phyloP scores from a whole-genome alignment of 2,329 filamentous ascomycete species.

The Epichloe typhina region DNA sequence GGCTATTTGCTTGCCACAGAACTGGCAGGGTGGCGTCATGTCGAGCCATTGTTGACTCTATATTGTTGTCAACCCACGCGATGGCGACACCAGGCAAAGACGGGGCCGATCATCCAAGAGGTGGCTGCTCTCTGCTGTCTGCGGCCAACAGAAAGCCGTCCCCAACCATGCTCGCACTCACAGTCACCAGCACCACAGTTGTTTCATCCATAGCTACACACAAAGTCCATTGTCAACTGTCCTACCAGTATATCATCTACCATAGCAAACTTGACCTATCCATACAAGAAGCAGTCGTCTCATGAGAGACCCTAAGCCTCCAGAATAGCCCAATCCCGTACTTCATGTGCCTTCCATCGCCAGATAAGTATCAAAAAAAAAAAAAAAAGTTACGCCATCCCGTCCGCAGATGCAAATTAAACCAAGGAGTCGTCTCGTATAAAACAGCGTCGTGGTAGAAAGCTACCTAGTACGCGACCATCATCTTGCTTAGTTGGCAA shows the following conservation, averaged over 20 bases:
- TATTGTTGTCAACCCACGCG: neutral
- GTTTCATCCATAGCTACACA: neutral
- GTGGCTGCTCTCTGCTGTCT: too few relatives aligned
- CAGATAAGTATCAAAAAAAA: slow-evolving; percentile 9
- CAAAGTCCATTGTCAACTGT: neutral
- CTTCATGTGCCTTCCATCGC: neutral
- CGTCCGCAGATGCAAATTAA: slow-evolving; percentile 3
- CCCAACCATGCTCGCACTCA: too few relatives aligned
- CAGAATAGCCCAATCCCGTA: neutral
- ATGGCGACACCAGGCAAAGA: too few relatives aligned
- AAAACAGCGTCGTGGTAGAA: neutral
- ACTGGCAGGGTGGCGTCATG: neutral
- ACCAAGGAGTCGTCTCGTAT: slow-evolving; percentile 8
- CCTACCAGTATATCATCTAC: neutral
- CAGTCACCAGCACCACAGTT: too few relatives aligned
- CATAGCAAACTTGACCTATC: neutral
- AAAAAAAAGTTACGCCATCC: slow-evolving; percentile 3
- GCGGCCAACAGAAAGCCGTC: too few relatives aligned
- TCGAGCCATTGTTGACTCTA: neutral
- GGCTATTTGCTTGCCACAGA: neutral
- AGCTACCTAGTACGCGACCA: neutral
- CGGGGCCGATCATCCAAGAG: too few relatives aligned
- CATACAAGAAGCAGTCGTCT: slow-evolving; percentile 2
- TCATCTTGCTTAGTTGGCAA: slow-evolving; percentile 52
- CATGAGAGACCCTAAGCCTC: neutral